Conservation (phyloP, 164 flowering plant genomes). For the Berberis vulgaris region DNA sequence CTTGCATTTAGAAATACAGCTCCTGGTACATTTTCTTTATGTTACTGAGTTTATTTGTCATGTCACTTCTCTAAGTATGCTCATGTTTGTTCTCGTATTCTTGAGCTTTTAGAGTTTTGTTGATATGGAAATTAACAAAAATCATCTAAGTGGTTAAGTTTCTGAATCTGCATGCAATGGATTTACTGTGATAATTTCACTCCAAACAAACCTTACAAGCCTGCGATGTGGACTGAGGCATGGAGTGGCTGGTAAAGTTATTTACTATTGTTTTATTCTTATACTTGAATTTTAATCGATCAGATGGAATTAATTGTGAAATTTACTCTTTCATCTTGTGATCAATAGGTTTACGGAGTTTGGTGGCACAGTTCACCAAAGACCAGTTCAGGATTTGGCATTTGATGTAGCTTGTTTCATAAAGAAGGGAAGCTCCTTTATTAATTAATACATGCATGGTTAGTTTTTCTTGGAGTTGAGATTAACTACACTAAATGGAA, state of each 20-base stretch:
- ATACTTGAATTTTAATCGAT: neutral
- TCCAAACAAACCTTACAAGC: conserved; percentile 68
- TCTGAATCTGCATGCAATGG: conserved; percentile 67
- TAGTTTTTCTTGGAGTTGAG: conserved; percentile 7
- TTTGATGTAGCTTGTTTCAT: conserved; percentile 81
- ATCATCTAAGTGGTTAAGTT: neutral
- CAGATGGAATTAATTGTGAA: neutral
- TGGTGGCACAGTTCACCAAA: conserved; percentile 56
- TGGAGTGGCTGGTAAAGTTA: conserved; percentile 79
- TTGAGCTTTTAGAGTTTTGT: neutral
- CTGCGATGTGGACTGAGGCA: conserved; percentile 90
- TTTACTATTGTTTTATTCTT: neutral
- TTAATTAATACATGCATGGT: conserved; percentile 83
- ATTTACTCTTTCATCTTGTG: conserved; percentile 1
- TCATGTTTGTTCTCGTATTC: neutral
- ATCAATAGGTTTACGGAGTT: conserved; percentile 67
- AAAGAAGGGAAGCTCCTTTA: conserved; percentile 79
- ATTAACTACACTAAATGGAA: too few species aligned
- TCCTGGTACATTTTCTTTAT: neutral
- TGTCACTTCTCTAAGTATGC: neutral
- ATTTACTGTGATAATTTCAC: conserved; percentile 72
- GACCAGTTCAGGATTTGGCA: conserved; percentile 90
- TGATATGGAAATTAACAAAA: neutral
- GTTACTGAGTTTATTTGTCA: neutral
- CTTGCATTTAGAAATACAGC: neutral